Evolutionary conservation across 2,329 filamentous ascomycete genomes (phyloP), one percentile per base, ranked within the genome.

Genomic region (Pseudocercospora macadamiae): DNA sequence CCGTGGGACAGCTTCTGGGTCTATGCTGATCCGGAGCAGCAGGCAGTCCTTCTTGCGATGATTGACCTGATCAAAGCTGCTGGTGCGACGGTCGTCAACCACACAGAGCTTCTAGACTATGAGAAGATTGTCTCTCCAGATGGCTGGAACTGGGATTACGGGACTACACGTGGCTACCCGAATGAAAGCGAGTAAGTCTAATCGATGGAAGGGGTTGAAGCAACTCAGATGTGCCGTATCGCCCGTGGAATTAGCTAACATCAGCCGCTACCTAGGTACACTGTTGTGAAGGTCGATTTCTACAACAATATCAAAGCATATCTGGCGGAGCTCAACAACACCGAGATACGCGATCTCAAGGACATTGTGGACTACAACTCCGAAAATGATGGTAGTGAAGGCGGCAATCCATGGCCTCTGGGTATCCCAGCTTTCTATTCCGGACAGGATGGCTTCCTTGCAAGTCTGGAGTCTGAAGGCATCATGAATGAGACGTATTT

Each of bases 1-100:
- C 89, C 89, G 0, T 90, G 88, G 88, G 73, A 84, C 39, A 86
- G 83, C 64, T 88, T 91, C 75, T 92, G 88, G 89, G 76, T 80
- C 0, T 76, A 85, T 45, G 83, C 85, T 0, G 80, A 85, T 39
- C 64, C 73, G 2, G 80, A 83, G 34, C 85, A 89, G 72, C 79
- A 81, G 54, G 64, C 75, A 0, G 76, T 80, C 5, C 79, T 91
- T 3, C 71, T 82, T 1, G 57, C 66, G 1, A 67, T 79, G 21
- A 67, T 90, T 9, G 68, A 76, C 0, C 68, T 85, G 21, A 83
- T 92, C 32, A 67, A 83, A 68, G 71, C 72, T 0, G 84, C 85
- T 0, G 89, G 89, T 1, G 89, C 87, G 0, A 87, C 80, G 1
- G 79, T 92, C 37, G 77, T 91, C 68, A 89, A 91, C 67, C 81